Evolutionary conservation across 345 rosid genomes (phyloP).

Genomic region (Combretum micranthum): DNA sequence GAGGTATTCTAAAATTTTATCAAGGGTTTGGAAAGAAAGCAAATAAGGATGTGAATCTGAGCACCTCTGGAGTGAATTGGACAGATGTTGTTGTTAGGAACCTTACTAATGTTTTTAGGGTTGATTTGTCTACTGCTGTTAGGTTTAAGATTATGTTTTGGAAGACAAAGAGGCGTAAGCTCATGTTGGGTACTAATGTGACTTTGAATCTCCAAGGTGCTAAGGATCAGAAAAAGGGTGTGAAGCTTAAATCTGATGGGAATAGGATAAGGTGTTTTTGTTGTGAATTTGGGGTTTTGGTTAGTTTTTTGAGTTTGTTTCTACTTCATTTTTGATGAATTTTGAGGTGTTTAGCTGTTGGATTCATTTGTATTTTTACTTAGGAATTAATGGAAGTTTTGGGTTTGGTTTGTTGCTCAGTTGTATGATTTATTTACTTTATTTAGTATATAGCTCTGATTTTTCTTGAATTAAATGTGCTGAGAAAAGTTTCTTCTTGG

Average conservation of each 20-base stretch:
- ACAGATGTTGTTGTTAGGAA: constrained; percentile 25
- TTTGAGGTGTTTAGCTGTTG: no score
- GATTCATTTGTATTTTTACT: no score
- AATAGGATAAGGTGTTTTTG: constrained; percentile 9
- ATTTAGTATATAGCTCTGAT: no score
- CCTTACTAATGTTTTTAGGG: constrained; percentile 36
- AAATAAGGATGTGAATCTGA: constrained; percentile 15
- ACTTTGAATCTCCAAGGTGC: constrained; percentile 31
- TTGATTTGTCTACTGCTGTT: constrained; percentile 58
- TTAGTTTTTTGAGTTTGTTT: no score
- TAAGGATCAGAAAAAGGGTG: constrained; percentile 13
- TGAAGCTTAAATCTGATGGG: constrained; percentile 45
- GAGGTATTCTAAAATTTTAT: constrained; percentile 28
- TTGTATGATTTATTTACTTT: no score
- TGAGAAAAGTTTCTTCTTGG: no score
- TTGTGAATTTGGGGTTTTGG: constrained; percentile 1
- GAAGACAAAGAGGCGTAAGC: constrained; percentile 43
- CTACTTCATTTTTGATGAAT: no score
- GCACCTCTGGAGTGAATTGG: constrained; percentile 10
- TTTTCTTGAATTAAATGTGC: no score
- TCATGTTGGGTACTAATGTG: constrained; percentile 46
- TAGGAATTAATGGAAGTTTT: no score
- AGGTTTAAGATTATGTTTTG: constrained; percentile 56
- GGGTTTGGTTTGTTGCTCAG: no score
- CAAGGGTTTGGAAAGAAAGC: constrained; percentile 75